These are phyloP conservation scores for Candida pseudofarinosa DNA, from an alignment of 805 yeast species.

Conservation along the genomic window DNA sequence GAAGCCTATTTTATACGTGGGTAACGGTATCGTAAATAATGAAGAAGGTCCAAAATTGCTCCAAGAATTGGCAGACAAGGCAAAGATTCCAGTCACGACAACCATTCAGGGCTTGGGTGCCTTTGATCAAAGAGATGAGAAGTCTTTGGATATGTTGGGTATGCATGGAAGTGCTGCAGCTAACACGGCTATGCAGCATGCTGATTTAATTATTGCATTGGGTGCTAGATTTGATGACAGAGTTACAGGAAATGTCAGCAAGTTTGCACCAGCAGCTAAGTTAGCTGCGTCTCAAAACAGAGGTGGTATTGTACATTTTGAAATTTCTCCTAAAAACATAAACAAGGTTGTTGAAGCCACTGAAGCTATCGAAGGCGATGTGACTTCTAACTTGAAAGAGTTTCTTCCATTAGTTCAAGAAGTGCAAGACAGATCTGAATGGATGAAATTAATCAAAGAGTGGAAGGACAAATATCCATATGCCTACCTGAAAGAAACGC, in stretches of 20 bases:
- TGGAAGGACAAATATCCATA: conserved; percentile 92
- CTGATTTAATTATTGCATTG: conserved; percentile 88
- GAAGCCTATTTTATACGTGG: conserved; percentile 85
- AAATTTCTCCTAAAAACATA: conserved; percentile 93
- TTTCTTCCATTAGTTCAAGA: conserved; percentile 67
- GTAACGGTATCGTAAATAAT: conserved; percentile 82
- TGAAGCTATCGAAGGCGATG: conserved; percentile 96
- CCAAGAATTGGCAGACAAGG: conserved; percentile 84
- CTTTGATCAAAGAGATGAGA: conserved; percentile 86
- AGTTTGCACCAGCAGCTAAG: conserved; percentile 92
- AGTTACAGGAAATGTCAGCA: conserved; percentile 81
- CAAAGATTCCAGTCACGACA: conserved; percentile 93
- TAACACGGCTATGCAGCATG: conserved; percentile 87
- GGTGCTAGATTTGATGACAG: conserved; percentile 99
- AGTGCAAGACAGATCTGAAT: conserved; percentile 67
- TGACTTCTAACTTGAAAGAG: conserved; percentile 66
- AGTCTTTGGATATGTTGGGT: conserved; percentile 93
- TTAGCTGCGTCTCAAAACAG: conserved; percentile 81
- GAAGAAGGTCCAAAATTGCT: conserved; percentile 76
- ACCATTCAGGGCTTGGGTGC: conserved; percentile 93
- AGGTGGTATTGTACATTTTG: conserved; percentile 97
- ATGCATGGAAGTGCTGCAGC: conserved; percentile 98
- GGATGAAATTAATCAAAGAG: conserved; percentile 69
- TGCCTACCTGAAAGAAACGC: conserved; percentile 73
- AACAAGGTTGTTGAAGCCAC: conserved; percentile 96